Evolutionary conservation across 2,329 filamentous ascomycete genomes (phyloP), one percentile per base, ranked within the genome.

Genomic region (Fusarium xyrophilum): DNA sequence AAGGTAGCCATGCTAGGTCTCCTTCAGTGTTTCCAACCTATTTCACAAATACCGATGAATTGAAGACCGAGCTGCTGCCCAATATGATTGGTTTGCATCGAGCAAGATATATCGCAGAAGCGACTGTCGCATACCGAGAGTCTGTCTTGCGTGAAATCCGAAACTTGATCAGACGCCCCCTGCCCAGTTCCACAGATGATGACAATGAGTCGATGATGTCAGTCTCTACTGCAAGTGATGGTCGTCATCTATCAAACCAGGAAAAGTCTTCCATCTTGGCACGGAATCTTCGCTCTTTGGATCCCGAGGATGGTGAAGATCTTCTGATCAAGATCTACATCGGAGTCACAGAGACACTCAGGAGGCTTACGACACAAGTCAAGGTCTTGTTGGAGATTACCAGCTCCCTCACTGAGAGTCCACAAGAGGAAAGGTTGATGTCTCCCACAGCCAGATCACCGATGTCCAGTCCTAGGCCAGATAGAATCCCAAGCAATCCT

Each of bases 351-450:
- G 96, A 99, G 80, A 92, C 92, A 6, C 78, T 99, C 48, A 86
- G 96, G 59, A 87, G 96, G 73, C 82, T 97, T 11, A 93, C 93
- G 21, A 94, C 93, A 1, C 95, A 98, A 76, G 91, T 96, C 57
- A 99, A 99, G 78, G 89, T 98, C 13, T 81, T 99, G n/a, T 84
- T 99, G 13, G 96, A 99, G 78, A 92, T 97, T 23, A 96, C 94
- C 2, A 97, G 93, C 76, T 90, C 88, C 15, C 84, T 92, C 53
- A 83, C 86, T 17, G 81, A 84, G 25, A 74, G 75, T 40, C 74
- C 74, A 60, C 70, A 62, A 68, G 79, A 70, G 3, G 79, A 81
- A 15, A 82, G 80, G 9, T 60, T 84, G 38, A 82, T 80, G 60
- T 86, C 85, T 11, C 84, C 84, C 3, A 79, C 81, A 3, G 60